Evolutionary conservation across 2,329 filamentous ascomycete genomes (phyloP), one percentile per base, ranked within the genome.

Genomic region (Paracorniculantispora psalliotae): DNA sequence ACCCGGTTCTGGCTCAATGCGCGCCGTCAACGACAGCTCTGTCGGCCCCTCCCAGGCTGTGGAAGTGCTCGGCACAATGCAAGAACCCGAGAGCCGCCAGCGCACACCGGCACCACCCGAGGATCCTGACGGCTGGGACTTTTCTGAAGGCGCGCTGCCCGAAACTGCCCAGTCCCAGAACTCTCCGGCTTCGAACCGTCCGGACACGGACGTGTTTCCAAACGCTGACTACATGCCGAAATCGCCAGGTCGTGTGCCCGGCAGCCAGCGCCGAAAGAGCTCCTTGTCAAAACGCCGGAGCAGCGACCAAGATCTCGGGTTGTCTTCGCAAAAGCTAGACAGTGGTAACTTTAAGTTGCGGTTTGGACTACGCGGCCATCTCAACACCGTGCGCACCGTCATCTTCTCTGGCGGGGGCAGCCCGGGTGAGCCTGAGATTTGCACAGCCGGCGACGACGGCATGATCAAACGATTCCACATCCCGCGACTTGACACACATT

Each of bases 401-500:
- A 96, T 97, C 63, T 99, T 99, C 75, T 97, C 92, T 1, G 94
- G 94, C 25, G 94, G 94, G 44, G 94, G 94, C 62, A 97, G 92
- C 68, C 92, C 92, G 3, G 91, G 91, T 3, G 94, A 99, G 70
- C 94, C 94, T 1, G 94, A 99, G 73, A 93, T 99, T 57, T 97
- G 93, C 74, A 99, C 93, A 3, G 91, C 90, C 52, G 91, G 93
- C 59, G 94, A 99, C 67, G 94, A 99, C 71, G 93, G 93, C 59
- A 89, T 93, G 67, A 90, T 99, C 71, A 99, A 99, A 74, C 86
- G 94, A 55, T 99, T 96, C 87, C 92, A 96, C 67, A 92, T 99
- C 61, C 94, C 94, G 10, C 87, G 90, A 44, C 89, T 92, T 64
- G 89, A 88, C 59, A 67, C 76, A 70, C 70, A 84, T 74, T 65